A percentile compares a stretch with the other conserved stretches of the same genome.
These are phyloP conservation scores for rapeseed (Brassica napus) DNA, from an alignment of 345 rosid species.

Conservation along the genomic window DNA sequence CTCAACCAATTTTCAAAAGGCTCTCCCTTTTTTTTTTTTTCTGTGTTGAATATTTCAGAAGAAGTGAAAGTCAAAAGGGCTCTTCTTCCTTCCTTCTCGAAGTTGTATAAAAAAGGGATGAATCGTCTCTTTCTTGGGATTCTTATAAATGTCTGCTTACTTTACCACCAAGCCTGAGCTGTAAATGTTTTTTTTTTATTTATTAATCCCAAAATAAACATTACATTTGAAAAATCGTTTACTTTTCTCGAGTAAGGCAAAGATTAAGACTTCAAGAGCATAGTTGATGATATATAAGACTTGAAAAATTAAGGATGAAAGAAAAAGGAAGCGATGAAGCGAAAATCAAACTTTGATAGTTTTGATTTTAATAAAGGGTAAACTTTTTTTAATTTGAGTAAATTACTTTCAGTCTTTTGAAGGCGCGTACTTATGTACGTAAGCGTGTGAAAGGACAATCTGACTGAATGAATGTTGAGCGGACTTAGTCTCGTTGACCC, in stretches of 20 bases:
- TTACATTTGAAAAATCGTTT: background rate
- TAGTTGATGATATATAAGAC: background rate
- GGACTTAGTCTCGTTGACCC: slow-evolving; percentile 33
- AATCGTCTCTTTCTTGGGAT: background rate
- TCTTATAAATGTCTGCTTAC: slow-evolving; percentile 11
- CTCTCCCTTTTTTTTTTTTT: background rate
- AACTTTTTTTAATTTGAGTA: too few relatives aligned
- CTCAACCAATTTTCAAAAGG: background rate
- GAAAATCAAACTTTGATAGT: too few relatives aligned
- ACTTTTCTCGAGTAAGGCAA: slow-evolving; percentile 19
- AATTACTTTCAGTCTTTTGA: too few relatives aligned
- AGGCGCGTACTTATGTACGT: background rate
- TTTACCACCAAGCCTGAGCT: slow-evolving; percentile 33
- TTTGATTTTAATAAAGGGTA: too few relatives aligned
- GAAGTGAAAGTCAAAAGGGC: background rate
- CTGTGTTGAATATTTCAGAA: background rate
- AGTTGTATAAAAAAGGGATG: background rate
- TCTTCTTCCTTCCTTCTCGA: background rate
- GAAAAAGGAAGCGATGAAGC: background rate
- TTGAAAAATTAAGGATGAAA: background rate
- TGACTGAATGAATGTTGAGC: background rate
- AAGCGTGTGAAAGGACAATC: slow-evolving; percentile 11
- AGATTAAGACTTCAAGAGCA: too few relatives aligned
- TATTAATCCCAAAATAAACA: background rate
- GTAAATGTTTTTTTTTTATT: background rate